Conservation (phyloP, 1,139 yeast species). For the Groenewaldozyma auringiensis region DNA sequence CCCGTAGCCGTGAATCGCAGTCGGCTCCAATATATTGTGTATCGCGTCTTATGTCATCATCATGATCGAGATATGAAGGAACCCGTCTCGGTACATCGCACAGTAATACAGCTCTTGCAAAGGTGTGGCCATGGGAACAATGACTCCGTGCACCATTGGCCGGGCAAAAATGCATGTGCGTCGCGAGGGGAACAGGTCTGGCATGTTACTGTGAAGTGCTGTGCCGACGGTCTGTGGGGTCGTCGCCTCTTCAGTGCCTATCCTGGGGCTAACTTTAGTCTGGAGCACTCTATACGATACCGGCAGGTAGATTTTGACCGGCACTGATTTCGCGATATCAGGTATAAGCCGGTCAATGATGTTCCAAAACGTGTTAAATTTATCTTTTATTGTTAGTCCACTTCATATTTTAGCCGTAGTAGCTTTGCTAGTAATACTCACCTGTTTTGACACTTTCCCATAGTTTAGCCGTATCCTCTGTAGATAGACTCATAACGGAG, state of each 20-base stretch:
- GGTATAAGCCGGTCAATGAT: conserved; percentile 38
- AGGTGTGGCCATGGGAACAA: conserved; percentile 40
- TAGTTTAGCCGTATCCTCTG: conserved; percentile 46
- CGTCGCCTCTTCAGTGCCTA: conserved; percentile 2
- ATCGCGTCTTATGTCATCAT: conserved; percentile 27
- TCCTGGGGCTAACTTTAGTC: conserved; percentile 37
- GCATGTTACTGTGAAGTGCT: conserved; percentile 37
- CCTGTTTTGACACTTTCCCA: conserved; percentile 45
- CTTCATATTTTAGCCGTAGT: no score
- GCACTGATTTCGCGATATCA: conserved; percentile 38
- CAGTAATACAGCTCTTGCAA: conserved; percentile 46
- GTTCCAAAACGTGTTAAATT: conserved; percentile 32
- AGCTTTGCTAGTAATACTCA: conserved; percentile 12
- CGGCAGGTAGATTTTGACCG: conserved; percentile 52
- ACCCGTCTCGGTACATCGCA: conserved; percentile 65
- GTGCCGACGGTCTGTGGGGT: conserved; percentile 34
- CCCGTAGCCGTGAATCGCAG: no score
- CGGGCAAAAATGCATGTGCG: conserved; percentile 33
- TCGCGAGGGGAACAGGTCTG: conserved; percentile 39
- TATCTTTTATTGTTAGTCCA: conserved; percentile 21
- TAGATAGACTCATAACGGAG: conserved; percentile 65
- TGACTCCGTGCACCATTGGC: conserved; percentile 60
- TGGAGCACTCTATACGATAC: conserved; percentile 43
- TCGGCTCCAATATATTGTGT: neutral
- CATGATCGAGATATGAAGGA: conserved; percentile 52